phyloP scores from a whole-genome alignment of 768 basidiomycete species.

The Lentinula sp. region DNA sequence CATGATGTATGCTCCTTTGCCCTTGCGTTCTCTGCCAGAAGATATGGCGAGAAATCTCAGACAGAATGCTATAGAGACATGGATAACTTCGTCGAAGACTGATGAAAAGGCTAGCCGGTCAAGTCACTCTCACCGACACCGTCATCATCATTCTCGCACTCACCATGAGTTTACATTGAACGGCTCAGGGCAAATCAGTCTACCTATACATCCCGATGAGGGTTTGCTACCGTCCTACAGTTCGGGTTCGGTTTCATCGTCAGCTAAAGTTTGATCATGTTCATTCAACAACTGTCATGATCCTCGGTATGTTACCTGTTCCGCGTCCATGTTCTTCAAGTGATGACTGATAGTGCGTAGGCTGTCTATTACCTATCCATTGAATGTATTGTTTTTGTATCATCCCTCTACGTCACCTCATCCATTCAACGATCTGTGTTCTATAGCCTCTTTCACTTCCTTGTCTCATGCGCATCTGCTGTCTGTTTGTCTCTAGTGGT shows the following conservation, averaged over 20 bases:
- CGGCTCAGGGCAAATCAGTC: slow-evolving; percentile 31
- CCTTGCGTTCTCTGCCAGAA: slow-evolving; percentile 47
- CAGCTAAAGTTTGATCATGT: background rate
- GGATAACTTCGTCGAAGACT: slow-evolving; percentile 36
- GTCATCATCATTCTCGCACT: slow-evolving; percentile 19
- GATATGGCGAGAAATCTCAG: slow-evolving; percentile 44
- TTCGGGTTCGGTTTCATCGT: background rate
- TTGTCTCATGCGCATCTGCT: background rate
- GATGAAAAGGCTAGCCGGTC: slow-evolving; percentile 19
- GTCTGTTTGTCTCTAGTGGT: background rate
- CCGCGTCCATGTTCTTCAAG: background rate
- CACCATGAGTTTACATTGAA: slow-evolving; percentile 15
- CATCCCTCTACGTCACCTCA: background rate
- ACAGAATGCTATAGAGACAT: slow-evolving; percentile 58
- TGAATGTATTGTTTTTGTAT: background rate
- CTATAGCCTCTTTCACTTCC: background rate
- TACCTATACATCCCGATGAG: slow-evolving; percentile 41
- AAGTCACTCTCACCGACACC: slow-evolving; percentile 21
- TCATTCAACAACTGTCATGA: background rate
- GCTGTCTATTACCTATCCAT: background rate
- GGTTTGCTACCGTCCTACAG: slow-evolving; percentile 29
- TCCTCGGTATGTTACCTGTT: background rate
- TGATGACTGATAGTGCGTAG: background rate
- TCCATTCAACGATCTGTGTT: background rate
- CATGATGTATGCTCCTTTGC: slow-evolving; percentile 69